These are phyloP conservation scores for Saccharomycopsis crataegensis DNA, from an alignment of 1,139 yeast species.

Conservation along the genomic window DNA sequence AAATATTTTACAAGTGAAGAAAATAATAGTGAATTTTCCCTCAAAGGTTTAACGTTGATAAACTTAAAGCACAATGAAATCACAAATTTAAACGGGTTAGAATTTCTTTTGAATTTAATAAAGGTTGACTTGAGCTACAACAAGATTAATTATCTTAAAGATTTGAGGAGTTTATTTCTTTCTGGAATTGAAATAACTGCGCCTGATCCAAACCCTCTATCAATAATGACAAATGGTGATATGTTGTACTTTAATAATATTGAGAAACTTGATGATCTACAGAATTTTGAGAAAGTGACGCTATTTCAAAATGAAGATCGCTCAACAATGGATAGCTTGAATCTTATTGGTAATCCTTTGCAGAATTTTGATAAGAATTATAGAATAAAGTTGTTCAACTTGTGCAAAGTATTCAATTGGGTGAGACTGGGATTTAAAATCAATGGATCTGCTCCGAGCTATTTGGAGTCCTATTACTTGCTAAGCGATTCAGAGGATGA, in stretches of 20 bases:
- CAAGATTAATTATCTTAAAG: slow-evolving; percentile 31
- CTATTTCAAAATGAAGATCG: slow-evolving; percentile 16
- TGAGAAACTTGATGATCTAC: slow-evolving; percentile 22
- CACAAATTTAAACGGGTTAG: slow-evolving; percentile 40
- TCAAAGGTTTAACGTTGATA: slow-evolving; percentile 33
- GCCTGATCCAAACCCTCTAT: no score
- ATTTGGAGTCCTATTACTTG: slow-evolving; percentile 31
- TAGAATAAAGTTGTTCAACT: slow-evolving; percentile 47
- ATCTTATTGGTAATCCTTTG: slow-evolving; percentile 38
- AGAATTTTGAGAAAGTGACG: slow-evolving; percentile 12
- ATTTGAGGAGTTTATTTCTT: slow-evolving; percentile 32
- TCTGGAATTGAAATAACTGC: slow-evolving; percentile 20
- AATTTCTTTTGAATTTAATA: slow-evolving; percentile 38
- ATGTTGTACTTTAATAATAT: background rate
- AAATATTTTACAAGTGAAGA: background rate
- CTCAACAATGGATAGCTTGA: slow-evolving; percentile 23
- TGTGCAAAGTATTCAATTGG: slow-evolving; percentile 22
- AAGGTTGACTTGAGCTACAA: slow-evolving; percentile 55
- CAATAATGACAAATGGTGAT: background rate
- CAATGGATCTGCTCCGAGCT: slow-evolving; percentile 45
- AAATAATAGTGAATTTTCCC: slow-evolving; percentile 17
- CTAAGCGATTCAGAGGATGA: slow-evolving; percentile 4
- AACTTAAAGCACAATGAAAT: slow-evolving; percentile 51
- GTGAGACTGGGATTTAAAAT: slow-evolving; percentile 30
- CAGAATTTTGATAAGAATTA: slow-evolving; percentile 35